phyloP scores from a whole-genome alignment of 768 basidiomycete species.

The Phlebiopsis flavidoalba region DNA sequence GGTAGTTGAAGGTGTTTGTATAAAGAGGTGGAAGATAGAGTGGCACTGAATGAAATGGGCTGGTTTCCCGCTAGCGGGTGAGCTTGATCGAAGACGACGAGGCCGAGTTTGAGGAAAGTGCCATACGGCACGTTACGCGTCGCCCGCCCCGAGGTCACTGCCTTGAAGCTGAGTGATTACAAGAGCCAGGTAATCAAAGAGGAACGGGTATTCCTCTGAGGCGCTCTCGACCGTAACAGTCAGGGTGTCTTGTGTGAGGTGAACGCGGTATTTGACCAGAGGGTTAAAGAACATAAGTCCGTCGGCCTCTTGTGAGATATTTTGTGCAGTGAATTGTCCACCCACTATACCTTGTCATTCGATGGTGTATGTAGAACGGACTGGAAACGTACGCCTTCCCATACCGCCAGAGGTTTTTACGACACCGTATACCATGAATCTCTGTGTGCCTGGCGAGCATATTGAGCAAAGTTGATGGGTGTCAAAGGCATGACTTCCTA shows the following conservation, averaged over 20 bases:
- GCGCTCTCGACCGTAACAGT: conserved; percentile 16
- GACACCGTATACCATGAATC: conserved; percentile 16
- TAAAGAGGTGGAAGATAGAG: conserved; percentile 4
- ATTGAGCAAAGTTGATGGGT: no score
- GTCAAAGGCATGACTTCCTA: no score
- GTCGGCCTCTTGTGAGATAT: conserved; percentile 11
- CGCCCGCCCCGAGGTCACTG: background rate
- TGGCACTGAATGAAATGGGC: background rate
- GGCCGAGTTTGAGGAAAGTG: background rate
- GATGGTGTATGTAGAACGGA: conserved; percentile 13
- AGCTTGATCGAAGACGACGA: background rate
- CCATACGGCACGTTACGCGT: background rate
- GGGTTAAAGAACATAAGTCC: conserved; percentile 16
- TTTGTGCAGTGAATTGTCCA: conserved; percentile 11
- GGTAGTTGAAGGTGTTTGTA: no score
- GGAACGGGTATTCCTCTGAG: conserved; percentile 11
- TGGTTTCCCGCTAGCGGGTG: background rate
- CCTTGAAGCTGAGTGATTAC: conserved; percentile 2
- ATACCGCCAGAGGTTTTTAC: background rate
- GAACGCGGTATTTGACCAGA: conserved; percentile 5
- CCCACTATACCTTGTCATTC: background rate
- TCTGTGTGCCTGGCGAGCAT: conserved; percentile 10
- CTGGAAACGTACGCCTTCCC: background rate
- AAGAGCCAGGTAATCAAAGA: conserved; percentile 18
- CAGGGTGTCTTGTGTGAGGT: conserved; percentile 8